Evolutionary conservation across 257 asterid species (phyloP).

Genomic region (Anisodus acutangulus): DNA sequence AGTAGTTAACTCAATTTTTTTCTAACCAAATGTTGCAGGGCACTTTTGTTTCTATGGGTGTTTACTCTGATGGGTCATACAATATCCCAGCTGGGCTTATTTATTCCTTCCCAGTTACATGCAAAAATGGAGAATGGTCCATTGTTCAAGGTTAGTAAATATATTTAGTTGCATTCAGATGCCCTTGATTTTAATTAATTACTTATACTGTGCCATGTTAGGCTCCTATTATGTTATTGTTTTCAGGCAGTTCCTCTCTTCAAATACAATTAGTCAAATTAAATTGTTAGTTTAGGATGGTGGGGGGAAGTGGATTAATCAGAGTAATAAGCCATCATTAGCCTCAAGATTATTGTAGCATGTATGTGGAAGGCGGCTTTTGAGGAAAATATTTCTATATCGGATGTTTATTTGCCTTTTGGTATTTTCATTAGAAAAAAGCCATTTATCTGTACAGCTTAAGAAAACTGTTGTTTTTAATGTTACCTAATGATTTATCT

Average conservation of each 20-base stretch:
- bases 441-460: not conserved
- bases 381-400: not conserved
- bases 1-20: not conserved
- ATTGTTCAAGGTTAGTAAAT: conserved; percentile 82
- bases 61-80: conserved; percentile 94
- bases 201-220: not conserved
- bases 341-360: not conserved
- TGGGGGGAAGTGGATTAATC: not conserved
- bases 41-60: conserved; percentile 96
- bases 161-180: not conserved
- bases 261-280: not conserved
- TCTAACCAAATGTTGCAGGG: conserved; percentile 54
- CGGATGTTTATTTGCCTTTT: not conserved
- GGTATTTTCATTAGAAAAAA: not conserved
- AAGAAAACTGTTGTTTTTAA: not conserved
- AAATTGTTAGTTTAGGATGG: not conserved
- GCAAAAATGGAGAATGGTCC: conserved; percentile 94
- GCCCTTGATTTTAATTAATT: not conserved
- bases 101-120: conserved; percentile 90
- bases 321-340: not conserved
- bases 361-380: not conserved
- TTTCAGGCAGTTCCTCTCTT: not conserved
- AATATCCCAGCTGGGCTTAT: conserved; percentile 86
- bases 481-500: not conserved
- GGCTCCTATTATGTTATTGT: not conserved